Evolutionary conservation across 257 asterid genomes (phyloP), one percentile per base, ranked within the genome.

Genomic region (Linaria vulgaris): DNA sequence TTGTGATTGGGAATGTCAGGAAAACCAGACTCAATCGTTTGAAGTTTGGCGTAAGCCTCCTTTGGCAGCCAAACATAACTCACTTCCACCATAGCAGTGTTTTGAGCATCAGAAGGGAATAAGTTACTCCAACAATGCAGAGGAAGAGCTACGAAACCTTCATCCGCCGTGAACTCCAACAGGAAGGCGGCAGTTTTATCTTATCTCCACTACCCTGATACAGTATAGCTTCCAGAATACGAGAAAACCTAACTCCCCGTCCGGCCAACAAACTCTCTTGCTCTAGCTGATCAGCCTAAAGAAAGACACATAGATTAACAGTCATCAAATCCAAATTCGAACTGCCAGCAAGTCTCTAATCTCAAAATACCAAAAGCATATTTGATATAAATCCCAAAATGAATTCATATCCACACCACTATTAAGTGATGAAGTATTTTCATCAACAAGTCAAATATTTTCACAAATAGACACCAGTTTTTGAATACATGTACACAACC

Each of bases 1-100:
- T 90, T 94, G 79, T 94, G 96, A 74, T 94, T 94, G 62, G 96
- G 99, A 63, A 90, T 87, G 75, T 94, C 97, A 0, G 95, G 85
- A 73, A 94, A 94, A 30, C 99, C 97, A 60, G 64, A 67, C 56
- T 90, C 87, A 41, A 79, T 78, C 0, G 99, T 78, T 58, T 94
- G 95, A 68, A 94, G 96, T 76, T 86, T 94, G 6, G 96, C 95
- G 41, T 85, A 94, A 9, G 88, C 78, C 45, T 97, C 99, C 79
- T 94, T 94, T 0, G 90, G 86, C 66, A 90, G 82, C 91, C 90
- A 94, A 15, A 90, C 97, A 67, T 90, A 94, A 19, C 79, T 80
- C 34, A 94, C 96, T 77, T 88, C 89, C 43, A 90, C 88, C 68
- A 69, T 71, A 66, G 87, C 85, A 47, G 81, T 72, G 19, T 27